Percentiles rank a stretch among this genome's conserved stretches.
Conservation (phyloP, 305 asterid species). For the Fraxinus xanthoxyloides region DNA sequence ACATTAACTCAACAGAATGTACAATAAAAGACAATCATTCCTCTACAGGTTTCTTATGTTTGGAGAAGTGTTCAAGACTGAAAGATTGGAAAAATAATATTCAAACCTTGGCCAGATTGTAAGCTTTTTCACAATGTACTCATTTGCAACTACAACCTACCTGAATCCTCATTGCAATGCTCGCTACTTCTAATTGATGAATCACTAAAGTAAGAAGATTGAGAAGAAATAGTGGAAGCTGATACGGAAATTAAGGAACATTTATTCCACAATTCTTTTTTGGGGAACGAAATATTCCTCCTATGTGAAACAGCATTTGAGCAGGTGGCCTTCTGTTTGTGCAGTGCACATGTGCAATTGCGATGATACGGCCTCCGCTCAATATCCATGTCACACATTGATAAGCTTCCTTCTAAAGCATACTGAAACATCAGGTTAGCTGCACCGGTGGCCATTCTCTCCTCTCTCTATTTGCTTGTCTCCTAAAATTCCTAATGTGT, state of each 20-base stretch:
- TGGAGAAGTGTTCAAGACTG: not conserved
- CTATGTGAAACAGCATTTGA: constrained; percentile 20
- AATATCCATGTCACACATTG: constrained; percentile 25
- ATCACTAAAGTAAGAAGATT: not conserved
- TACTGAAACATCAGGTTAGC: constrained; percentile 25
- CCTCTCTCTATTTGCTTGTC: not conserved
- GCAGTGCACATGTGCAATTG: constrained; percentile 34
- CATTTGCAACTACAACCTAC: not conserved
- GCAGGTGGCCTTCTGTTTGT: constrained; percentile 13
- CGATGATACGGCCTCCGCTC: constrained; percentile 41
- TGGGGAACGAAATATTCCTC: constrained; percentile 7
- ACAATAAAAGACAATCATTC: not conserved
- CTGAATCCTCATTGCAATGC: constrained; percentile 2
- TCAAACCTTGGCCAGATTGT: not conserved
- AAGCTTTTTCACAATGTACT: not conserved
- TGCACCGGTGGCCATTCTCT: constrained; percentile 24
- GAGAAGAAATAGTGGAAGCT: constrained; percentile 18
- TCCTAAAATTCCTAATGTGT: not conserved
- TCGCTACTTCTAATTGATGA: not conserved
- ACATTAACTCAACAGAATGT: not conserved
- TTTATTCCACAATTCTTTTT: constrained; percentile 28
- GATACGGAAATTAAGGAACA: constrained; percentile 28
- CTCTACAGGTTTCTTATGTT: not conserved
- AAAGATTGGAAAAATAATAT: not conserved
- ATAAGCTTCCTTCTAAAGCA: constrained; percentile 36